phyloP scores from a whole-genome alignment of 441 rosid species.

The Hura crepitans region DNA sequence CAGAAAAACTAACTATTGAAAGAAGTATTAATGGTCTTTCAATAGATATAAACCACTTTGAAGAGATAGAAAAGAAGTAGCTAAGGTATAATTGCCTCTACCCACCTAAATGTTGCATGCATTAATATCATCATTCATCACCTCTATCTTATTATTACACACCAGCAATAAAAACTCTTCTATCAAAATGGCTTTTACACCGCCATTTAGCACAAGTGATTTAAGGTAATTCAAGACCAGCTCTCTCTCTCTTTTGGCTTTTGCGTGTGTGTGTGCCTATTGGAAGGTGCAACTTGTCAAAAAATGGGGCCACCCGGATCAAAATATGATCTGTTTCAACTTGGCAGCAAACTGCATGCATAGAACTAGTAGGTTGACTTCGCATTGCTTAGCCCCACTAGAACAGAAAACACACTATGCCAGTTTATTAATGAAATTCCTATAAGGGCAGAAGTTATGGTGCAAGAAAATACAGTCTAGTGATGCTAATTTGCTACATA shows the following conservation, averaged over 20 bases:
- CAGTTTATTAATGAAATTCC: no score
- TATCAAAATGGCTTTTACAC: slow-evolving; percentile 17
- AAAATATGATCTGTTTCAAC: slow-evolving; percentile 19
- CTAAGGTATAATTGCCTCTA: slow-evolving; percentile 38
- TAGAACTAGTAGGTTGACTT: slow-evolving; percentile 13
- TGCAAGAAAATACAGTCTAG: no score
- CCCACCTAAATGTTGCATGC: slow-evolving; percentile 40
- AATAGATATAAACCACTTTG: no score
- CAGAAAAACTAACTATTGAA: not conserved
- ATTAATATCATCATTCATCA: slow-evolving; percentile 44
- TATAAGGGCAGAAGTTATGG: no score
- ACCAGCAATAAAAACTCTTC: slow-evolving; percentile 32
- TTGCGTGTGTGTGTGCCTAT: not conserved
- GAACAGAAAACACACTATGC: no score
- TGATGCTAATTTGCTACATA: no score
- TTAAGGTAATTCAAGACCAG: not conserved
- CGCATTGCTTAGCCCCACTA: not conserved
- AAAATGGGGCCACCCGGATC: slow-evolving; percentile 20
- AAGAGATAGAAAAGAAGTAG: no score
- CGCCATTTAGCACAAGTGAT: slow-evolving; percentile 18
- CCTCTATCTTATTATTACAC: slow-evolving; percentile 38
- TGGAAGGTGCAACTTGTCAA: slow-evolving; percentile 7
- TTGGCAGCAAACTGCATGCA: slow-evolving; percentile 9
- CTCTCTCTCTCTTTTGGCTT: not conserved
- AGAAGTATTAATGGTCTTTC: slow-evolving; percentile 13